Base-by-base conservation (phyloP, 1,284 basidiomycete species). In the Porphyrellus sp. region DNA sequence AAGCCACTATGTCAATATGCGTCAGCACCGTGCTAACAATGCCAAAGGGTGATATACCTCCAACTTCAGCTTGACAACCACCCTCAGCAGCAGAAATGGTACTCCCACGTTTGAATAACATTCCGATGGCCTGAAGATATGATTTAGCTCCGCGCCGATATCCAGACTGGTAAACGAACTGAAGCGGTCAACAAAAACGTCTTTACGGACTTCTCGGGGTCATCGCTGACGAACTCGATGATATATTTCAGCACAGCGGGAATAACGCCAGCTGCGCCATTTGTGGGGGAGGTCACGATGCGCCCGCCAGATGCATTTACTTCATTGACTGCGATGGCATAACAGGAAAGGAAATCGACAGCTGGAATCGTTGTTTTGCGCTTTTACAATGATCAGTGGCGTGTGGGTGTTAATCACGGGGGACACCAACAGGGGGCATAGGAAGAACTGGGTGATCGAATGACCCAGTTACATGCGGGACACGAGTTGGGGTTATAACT, bases 31-130 rank as follows among this genome's bases (percentile, higher is more conserved):
- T 15, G 31, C 4, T 25, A 30, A 51, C 24, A 25, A 15, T n/a
- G 23, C 11, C 13, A 1, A 38, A 28, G 30, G 7, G 25, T 3
- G 60, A 70, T 63, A 62, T 72, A 77, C 90, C 90, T 64, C 89
- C 89, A 11, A 91, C 89, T 74, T 91, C 89, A 21, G 89, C 89
- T 68, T 91, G 89, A 67, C 89, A 91, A 20, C 89, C 93, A 37
- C 93, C 93, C 70, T 98, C 95, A 0, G 96, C 95, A 9, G 95
- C 96, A 39, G 88, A 91, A 46, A 98, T 98, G 1, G 95, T 98
- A 51, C 93, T 95, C 21, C 95, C 95, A 50, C 95, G 83, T 70
- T 98, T 98, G 78, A 96, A 98, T 18, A 98, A 76, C 96, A 98
- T 98, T 5, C 94, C 94, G 50, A 98, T 75, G 2, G 94, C 88